A percentile compares a stretch with the other conserved stretches of the same genome.
Evolutionary conservation across 1,284 basidiomycete genomes (phyloP).

Genomic region (Cutaneotrichosporon sp.): DNA sequence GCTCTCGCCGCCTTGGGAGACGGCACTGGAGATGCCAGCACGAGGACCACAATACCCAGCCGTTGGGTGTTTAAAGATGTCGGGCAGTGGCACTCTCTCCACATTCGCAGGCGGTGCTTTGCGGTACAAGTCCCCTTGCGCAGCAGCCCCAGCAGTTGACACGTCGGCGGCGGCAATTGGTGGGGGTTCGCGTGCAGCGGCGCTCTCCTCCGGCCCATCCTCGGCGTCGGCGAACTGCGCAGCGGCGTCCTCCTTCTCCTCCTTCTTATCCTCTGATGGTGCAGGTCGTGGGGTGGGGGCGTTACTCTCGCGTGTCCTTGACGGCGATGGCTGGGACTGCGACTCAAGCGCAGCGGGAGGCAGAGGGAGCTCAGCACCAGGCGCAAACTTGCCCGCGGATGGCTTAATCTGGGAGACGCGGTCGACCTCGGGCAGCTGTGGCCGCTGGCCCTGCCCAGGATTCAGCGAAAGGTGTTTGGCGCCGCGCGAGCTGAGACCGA

Average conservation of each 20-base stretch:
- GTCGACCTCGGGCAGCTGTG: neutral
- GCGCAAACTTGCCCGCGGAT: neutral
- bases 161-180: too few species aligned
- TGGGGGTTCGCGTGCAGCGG: too few species aligned
- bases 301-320: too few species aligned
- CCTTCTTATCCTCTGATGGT: too few species aligned
- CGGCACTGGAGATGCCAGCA: neutral
- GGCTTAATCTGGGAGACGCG: neutral
- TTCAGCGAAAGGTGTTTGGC: neutral
- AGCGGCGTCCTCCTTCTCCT: too few species aligned
- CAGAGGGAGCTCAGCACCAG: neutral
- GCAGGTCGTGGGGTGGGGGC: too few species aligned
- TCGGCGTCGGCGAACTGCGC: too few species aligned
- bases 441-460: neutral
- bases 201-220: too few species aligned
- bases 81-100: neutral
- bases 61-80: neutral
- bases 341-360: too few species aligned
- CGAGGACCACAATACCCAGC: neutral
- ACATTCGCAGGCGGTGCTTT: neutral
- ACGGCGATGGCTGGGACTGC: too few species aligned
- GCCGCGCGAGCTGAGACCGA: neutral
- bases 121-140: neutral
- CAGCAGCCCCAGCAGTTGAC: neutral
- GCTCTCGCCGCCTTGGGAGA: neutral